A percentile compares a stretch with the other conserved stretches of the same genome.
These are phyloP conservation scores for Brasilioporus rufonigricans DNA, from an alignment of 768 basidiomycete species.

Conservation along the genomic window DNA sequence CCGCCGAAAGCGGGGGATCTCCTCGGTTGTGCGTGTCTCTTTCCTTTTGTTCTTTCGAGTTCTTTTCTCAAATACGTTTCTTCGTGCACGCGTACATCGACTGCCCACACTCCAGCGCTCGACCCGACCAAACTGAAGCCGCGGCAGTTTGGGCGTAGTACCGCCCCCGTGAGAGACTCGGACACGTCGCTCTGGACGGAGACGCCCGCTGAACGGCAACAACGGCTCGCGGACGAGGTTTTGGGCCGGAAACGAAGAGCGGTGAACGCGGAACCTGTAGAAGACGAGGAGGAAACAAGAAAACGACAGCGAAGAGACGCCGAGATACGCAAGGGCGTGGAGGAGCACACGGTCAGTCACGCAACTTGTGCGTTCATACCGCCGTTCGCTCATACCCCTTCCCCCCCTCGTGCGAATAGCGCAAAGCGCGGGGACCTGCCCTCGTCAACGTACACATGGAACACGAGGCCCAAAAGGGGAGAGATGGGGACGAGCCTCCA, in stretches of 20 bases:
- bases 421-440: conserved; percentile 49
- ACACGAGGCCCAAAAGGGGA: conserved; percentile 36
- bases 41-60: background rate
- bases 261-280: conserved; percentile 47
- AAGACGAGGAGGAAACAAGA: conserved; percentile 34
- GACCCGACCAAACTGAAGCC: conserved; percentile 84
- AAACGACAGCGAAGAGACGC: conserved; percentile 66
- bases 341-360: conserved; percentile 70
- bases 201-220: conserved; percentile 89
- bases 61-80: background rate
- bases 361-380: background rate
- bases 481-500: conserved; percentile 49
- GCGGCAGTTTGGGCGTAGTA: conserved; percentile 72
- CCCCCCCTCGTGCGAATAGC: conserved; percentile 25
- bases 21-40: conserved; percentile 59
- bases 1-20: conserved; percentile 84
- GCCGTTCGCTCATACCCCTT: background rate
- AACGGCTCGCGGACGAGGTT: conserved; percentile 91
- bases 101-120: conserved; percentile 47
- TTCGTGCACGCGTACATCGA: background rate
- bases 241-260: conserved; percentile 85
- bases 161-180: conserved; percentile 37
- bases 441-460: conserved; percentile 53
- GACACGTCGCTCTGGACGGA: conserved; percentile 92
- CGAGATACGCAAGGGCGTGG: conserved; percentile 68